Percentiles rank a stretch among this genome's conserved stretches.
phyloP scores from a whole-genome alignment of 2,329 filamentous ascomycete species.

The Pseudocercospora vitis region DNA sequence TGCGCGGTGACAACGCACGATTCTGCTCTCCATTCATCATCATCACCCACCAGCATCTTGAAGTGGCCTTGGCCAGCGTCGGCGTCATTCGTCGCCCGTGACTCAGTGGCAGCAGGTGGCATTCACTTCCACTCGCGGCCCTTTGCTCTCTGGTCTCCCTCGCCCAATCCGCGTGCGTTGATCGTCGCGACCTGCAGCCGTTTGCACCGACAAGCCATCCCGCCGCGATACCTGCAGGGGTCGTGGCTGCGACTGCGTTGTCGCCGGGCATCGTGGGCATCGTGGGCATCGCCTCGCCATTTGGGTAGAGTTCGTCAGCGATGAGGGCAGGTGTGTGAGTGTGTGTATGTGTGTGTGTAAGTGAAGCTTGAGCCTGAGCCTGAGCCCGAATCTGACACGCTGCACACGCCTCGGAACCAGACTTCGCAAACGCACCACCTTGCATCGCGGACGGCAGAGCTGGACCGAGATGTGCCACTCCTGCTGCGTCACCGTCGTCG shows the following conservation, averaged over 20 bases:
- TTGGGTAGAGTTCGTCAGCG: not conserved
- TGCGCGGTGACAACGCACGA: not conserved
- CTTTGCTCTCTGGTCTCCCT: not conserved
- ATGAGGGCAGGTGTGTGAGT: no score
- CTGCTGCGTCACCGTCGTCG: not conserved
- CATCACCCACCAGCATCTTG: no score
- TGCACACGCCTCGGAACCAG: not conserved
- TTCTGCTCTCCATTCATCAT: no score
- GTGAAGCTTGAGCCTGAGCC: no score
- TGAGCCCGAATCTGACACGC: not conserved
- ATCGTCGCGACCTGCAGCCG: slow-evolving; percentile 1
- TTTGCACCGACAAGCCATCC: slow-evolving; percentile 7
- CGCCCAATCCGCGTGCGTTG: not conserved
- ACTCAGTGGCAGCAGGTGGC: no score
- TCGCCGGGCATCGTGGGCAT: not conserved
- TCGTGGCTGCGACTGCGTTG: not conserved
- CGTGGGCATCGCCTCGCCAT: not conserved
- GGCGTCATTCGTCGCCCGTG: not conserved
- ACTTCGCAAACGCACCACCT: not conserved
- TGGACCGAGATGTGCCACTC: not conserved
- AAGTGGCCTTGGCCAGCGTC: no score
- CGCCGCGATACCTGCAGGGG: slow-evolving; percentile 6
- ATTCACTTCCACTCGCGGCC: not conserved
- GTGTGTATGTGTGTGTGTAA: no score
- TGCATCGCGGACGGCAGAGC: not conserved